phyloP scores from a whole-genome alignment of 805 yeast species.

The Kregervanrija pseudodelftensis region DNA sequence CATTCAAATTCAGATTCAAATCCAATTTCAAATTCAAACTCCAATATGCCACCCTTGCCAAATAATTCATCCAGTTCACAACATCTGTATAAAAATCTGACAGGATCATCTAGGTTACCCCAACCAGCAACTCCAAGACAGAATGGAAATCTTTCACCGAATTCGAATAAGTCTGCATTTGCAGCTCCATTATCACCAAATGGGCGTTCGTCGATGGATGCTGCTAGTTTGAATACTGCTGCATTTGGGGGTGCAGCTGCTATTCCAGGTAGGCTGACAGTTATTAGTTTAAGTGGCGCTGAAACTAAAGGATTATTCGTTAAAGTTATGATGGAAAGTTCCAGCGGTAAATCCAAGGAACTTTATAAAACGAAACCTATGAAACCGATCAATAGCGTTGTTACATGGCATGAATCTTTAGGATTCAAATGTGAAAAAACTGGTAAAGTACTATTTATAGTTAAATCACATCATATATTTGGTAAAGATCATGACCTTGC shows the following conservation, averaged over 20 bases:
- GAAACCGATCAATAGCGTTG: slow-evolving; percentile 40
- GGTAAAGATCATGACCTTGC: slow-evolving; percentile 67
- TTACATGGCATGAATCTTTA: slow-evolving; percentile 55
- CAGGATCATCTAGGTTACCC: no score
- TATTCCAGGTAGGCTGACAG: slow-evolving; percentile 47
- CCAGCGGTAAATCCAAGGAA: slow-evolving; percentile 38
- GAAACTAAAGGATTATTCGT: slow-evolving; percentile 35
- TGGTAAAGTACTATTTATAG: slow-evolving; percentile 51
- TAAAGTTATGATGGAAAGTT: slow-evolving; percentile 39
- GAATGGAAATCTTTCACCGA: no score
- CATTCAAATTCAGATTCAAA: no score
- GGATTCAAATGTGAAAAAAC: slow-evolving; percentile 62
- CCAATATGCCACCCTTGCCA: no score
- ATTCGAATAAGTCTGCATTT: no score
- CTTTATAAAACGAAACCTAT: slow-evolving; percentile 56
- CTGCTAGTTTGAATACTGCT: slow-evolving; percentile 27
- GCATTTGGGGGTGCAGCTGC: slow-evolving; percentile 20
- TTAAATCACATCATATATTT: slow-evolving; percentile 62
- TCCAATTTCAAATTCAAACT: no score
- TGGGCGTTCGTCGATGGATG: slow-evolving; percentile 10
- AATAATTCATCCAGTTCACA: no score
- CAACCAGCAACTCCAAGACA: no score
- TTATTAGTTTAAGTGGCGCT: slow-evolving; percentile 31
- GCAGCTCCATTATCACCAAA: slow-evolving; percentile 10
- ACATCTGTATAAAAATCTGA: no score